Conservation (phyloP, 2,329 filamentous ascomycete species). For the Mariannaea elegans region DNA sequence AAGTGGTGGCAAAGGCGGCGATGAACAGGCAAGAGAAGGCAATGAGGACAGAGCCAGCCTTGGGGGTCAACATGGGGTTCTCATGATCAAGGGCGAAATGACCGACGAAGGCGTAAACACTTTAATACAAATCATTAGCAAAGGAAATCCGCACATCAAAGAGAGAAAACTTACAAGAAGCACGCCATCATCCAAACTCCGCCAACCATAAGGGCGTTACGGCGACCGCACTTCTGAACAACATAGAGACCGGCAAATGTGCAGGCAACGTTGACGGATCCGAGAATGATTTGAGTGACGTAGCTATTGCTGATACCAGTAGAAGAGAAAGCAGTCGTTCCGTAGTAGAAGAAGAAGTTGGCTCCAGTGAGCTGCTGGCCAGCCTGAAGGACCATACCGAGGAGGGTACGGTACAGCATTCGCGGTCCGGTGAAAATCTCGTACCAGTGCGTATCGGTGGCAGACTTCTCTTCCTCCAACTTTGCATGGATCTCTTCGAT, state of each 20-base stretch:
- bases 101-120: conserved; percentile 59
- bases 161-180: too few relatives aligned
- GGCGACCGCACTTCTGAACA: conserved; percentile 71
- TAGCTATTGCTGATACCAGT: conserved; percentile 73
- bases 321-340: conserved; percentile 71
- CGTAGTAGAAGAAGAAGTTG: conserved; percentile 72
- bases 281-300: conserved; percentile 73
- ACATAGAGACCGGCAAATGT: conserved; percentile 73
- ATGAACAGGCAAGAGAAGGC: conserved; percentile 76
- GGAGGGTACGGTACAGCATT: conserved; percentile 70
- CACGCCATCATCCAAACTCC: conserved; percentile 61
- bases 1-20: conserved; percentile 72
- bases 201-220: conserved; percentile 69
- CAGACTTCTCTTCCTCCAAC: conserved; percentile 54
- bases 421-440: conserved; percentile 75
- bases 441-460: conserved; percentile 57
- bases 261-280: conserved; percentile 72
- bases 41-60: conserved; percentile 68
- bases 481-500: conserved; percentile 62
- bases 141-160: conserved; percentile 35
- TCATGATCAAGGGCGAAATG: conserved; percentile 53
- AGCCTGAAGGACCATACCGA: conserved; percentile 70
- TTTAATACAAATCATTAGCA: too few relatives aligned
- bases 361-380: conserved; percentile 73
- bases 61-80: conserved; percentile 55